Evolutionary conservation across 2,329 filamentous ascomycete species (phyloP), one percentile per base, ranked within the genome.

Genomic region (Didymella segeticola): DNA sequence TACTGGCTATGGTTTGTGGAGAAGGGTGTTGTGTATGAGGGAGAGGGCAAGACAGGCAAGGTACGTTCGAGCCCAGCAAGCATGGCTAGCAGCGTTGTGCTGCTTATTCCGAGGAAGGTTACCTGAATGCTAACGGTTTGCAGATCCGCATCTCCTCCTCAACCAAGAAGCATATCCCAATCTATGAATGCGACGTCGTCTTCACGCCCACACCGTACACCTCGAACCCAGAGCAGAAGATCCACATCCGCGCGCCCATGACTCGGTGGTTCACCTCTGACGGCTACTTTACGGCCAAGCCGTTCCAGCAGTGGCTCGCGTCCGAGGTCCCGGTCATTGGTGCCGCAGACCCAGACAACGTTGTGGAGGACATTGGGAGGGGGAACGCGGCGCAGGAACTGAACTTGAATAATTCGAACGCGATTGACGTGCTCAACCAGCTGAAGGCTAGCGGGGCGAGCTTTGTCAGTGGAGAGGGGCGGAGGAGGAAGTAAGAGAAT

Each of bases 1-100:
- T 84, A 86, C 66, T 99, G 95, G 95, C 85, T 96, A 54, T 89
- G 86, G 82, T 82, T 83, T 20, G 88, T 95, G 20, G 95, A 99
- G 80, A 88, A 87, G 63, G 89, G 90, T 0, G 83, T 86, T 27
- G 83, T 98, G 9, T 99, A 97, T 72, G 83, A 89, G 49, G 95
- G 93, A 1, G 86, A 85, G 11, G 80, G 80, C 47, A 83, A 85
- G 57, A 82, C 85, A 12, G 90, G 90, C 30, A 87, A 86, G 79
- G 86, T 89, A 75, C 59, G 64, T 53, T 29, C 30, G 29, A 14
- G 1, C 4, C 12, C 19, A n/a, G 6, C 23, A 8, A 19, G 5
- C 10, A 41, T 25, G 6, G n/a, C 26, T 11, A n/a, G 17, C 9
- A 36, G 7, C 10, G 17, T 20, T 15, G 5, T 29, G 12, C 22